These are phyloP conservation scores for Zalaria obscura DNA, from an alignment of 2,329 filamentous ascomycete species.

Conservation along the genomic window DNA sequence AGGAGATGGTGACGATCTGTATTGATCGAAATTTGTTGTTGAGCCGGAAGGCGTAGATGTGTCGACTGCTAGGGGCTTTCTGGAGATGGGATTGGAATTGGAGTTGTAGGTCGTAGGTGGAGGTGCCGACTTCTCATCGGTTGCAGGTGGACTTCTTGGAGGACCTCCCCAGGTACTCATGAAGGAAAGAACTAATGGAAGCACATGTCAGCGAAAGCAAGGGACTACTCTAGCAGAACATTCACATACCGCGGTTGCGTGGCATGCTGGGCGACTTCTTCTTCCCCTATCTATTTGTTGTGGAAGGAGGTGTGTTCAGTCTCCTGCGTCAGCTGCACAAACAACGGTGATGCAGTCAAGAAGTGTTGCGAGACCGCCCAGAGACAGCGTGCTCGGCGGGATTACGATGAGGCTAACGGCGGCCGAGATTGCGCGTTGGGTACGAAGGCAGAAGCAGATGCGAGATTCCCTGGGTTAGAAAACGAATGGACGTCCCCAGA, in stretches of 20 bases:
- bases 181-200: slow-evolving; percentile 63
- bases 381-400: too few relatives aligned
- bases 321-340: too few relatives aligned
- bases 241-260: slow-evolving; percentile 19
- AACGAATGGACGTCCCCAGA: too few relatives aligned
- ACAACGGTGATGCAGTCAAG: too few relatives aligned
- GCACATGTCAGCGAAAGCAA: slow-evolving; percentile 6
- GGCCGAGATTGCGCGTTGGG: too few relatives aligned
- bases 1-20: slow-evolving; percentile 9
- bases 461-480: too few relatives aligned
- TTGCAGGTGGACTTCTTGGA: slow-evolving; percentile 18
- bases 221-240: slow-evolving; percentile 4
- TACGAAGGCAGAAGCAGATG: too few relatives aligned
- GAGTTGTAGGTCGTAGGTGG: not conserved
- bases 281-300: not conserved
- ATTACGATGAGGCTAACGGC: too few relatives aligned
- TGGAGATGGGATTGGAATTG: slow-evolving; percentile 6
- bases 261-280: slow-evolving; percentile 12
- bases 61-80: slow-evolving; percentile 5
- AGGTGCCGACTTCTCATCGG: not conserved
- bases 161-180: slow-evolving; percentile 61
- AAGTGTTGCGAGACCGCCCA: too few relatives aligned
- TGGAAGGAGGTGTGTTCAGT: too few relatives aligned
- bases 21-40: slow-evolving; percentile 3
- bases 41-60: slow-evolving; percentile 4